Evolutionary conservation across 441 rosid species (phyloP).

Genomic region (Codiaeum variegatum): DNA sequence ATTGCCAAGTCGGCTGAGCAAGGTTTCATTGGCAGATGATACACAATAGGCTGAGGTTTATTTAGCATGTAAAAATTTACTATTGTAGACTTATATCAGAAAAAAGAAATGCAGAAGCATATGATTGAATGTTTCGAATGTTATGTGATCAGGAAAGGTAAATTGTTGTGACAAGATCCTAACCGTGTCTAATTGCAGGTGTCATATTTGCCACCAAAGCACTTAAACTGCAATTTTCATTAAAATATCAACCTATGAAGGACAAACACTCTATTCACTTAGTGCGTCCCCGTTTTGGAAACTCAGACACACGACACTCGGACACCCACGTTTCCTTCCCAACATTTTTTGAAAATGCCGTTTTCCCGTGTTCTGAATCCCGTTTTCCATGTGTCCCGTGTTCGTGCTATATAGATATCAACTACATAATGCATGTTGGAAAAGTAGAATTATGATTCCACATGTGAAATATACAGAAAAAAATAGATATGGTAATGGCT

Average conservation of each 20-base stretch:
- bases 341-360: too few species aligned
- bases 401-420: too few species aligned
- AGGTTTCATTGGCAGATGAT: slow-evolving; percentile 48
- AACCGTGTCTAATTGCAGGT: neutral
- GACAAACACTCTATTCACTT: too few species aligned
- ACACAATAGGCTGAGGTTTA: slow-evolving; percentile 16
- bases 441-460: neutral
- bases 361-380: too few species aligned
- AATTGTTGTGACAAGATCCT: slow-evolving; percentile 3
- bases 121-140: neutral
- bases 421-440: neutral
- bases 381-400: too few species aligned
- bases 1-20: slow-evolving; percentile 47
- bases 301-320: too few species aligned
- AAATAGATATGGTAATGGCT: neutral
- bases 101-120: neutral
- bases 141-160: neutral
- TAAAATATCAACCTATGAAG: neutral
- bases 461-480: neutral
- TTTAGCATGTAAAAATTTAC: slow-evolving; percentile 5
- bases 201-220: neutral
- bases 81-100: neutral
- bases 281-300: too few species aligned
- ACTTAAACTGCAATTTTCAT: neutral
- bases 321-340: too few species aligned